Conservation (phyloP, 345 rosid genomes). For the Microcos paniculata region DNA sequence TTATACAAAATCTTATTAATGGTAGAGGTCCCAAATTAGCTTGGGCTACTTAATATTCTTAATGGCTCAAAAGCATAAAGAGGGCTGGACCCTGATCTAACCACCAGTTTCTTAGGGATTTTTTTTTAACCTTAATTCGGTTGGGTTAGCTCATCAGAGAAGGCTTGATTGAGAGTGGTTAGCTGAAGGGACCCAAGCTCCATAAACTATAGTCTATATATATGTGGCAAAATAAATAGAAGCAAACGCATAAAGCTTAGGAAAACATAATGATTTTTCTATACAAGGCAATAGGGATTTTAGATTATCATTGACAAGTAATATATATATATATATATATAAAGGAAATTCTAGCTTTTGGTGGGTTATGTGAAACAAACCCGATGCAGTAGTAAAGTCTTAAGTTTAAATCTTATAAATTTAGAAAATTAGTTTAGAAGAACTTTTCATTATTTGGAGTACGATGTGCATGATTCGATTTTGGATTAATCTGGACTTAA, state of each 20-base stretch:
- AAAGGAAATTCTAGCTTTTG: too few species aligned
- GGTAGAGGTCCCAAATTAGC: neutral
- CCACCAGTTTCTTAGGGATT: neutral
- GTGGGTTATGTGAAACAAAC: too few species aligned
- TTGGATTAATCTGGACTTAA: too few species aligned
- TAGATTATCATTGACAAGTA: too few species aligned
- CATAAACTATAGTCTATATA: neutral
- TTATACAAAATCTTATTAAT: neutral
- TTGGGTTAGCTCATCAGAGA: neutral
- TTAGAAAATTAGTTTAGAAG: too few species aligned
- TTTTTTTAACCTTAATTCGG: neutral
- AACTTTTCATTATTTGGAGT: too few species aligned
- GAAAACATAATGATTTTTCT: neutral
- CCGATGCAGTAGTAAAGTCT: too few species aligned
- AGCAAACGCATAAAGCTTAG: neutral
- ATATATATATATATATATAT: too few species aligned
- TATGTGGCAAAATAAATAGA: neutral
- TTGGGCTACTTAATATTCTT: neutral
- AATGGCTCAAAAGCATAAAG: neutral
- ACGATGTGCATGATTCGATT: too few species aligned
- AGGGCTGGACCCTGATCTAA: neutral
- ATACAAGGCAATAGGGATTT: too few species aligned
- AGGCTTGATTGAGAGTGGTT: neutral
- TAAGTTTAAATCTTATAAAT: too few species aligned
- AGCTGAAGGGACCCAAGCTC: neutral